phyloP scores from a whole-genome alignment of 2,329 filamentous ascomycete species.

The Bipolaris zeicola region DNA sequence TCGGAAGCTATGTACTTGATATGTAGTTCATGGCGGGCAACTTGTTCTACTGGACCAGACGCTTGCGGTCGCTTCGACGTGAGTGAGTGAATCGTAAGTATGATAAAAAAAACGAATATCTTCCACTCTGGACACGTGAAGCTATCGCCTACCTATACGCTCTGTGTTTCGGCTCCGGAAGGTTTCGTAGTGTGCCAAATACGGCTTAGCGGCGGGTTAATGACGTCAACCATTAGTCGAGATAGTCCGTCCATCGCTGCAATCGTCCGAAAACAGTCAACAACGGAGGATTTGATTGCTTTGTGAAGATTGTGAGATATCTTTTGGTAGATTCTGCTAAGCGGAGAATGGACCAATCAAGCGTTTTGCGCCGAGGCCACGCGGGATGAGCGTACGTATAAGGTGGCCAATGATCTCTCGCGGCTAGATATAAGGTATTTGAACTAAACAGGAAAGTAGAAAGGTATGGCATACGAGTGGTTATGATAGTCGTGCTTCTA shows the following conservation, averaged over 20 bases:
- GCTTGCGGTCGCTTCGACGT: not conserved
- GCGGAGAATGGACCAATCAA: not conserved
- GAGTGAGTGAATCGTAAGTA: not conserved
- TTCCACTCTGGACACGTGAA: not conserved
- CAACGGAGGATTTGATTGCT: not conserved
- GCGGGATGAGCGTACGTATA: not conserved
- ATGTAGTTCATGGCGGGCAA: constrained; percentile 39
- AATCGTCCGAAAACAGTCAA: not conserved
- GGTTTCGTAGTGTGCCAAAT: constrained; percentile 27
- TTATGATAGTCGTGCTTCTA: too few species aligned
- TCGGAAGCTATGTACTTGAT: constrained; percentile 28
- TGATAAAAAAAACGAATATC: not conserved
- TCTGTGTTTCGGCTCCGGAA: constrained; percentile 25
- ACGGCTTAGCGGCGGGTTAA: constrained; percentile 19
- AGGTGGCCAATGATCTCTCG: not conserved
- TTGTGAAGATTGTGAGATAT: not conserved
- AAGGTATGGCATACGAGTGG: not conserved
- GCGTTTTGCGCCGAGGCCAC: not conserved
- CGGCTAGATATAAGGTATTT: not conserved
- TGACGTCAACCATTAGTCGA: constrained; percentile 34
- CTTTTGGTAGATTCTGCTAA: too few species aligned
- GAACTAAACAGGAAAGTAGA: not conserved
- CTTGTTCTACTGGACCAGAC: not conserved
- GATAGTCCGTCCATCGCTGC: not conserved
- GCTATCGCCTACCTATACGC: constrained; percentile 19